A percentile compares a stretch with the other conserved stretches of the same genome.
Evolutionary conservation across 148 eudicot species (phyloP).

Genomic region (Camellia japonica): DNA sequence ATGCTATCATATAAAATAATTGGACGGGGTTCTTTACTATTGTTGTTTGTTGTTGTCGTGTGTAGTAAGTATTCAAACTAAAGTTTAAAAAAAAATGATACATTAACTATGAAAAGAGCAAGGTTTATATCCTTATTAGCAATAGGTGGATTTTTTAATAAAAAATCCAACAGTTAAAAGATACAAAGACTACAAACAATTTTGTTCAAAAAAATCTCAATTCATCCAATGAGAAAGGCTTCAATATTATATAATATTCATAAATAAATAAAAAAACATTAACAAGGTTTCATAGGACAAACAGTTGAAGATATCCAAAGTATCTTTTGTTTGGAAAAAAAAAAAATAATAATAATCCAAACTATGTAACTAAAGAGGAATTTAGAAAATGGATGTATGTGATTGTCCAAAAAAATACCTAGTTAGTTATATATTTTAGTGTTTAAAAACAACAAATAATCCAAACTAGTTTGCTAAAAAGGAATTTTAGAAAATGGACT

Average conservation of each 20-base stretch:
- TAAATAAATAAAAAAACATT: background rate
- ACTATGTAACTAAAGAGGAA: background rate
- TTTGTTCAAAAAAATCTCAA: background rate
- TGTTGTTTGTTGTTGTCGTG: background rate
- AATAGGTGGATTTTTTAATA: too few species aligned
- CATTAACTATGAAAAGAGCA: background rate
- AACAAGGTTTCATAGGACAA: background rate
- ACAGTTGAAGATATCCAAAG: too few species aligned
- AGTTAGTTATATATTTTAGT: too few species aligned
- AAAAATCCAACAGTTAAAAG: too few species aligned
- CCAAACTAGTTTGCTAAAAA: too few species aligned
- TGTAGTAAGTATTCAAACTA: too few species aligned
- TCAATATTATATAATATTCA: background rate
- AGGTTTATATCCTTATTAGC: background rate
- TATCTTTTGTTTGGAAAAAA: background rate
- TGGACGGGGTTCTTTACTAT: background rate
- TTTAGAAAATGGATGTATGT: too few species aligned
- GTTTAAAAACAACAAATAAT: too few species aligned
- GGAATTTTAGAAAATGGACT: too few species aligned
- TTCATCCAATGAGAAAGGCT: background rate
- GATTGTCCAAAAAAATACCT: too few species aligned
- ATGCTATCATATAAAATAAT: background rate
- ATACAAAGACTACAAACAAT: too few species aligned
- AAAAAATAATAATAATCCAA: background rate
- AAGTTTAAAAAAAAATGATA: background rate